Base-by-base conservation (phyloP, 352 stramenopile genomes). In the Paralagenidium karlingii region DNA sequence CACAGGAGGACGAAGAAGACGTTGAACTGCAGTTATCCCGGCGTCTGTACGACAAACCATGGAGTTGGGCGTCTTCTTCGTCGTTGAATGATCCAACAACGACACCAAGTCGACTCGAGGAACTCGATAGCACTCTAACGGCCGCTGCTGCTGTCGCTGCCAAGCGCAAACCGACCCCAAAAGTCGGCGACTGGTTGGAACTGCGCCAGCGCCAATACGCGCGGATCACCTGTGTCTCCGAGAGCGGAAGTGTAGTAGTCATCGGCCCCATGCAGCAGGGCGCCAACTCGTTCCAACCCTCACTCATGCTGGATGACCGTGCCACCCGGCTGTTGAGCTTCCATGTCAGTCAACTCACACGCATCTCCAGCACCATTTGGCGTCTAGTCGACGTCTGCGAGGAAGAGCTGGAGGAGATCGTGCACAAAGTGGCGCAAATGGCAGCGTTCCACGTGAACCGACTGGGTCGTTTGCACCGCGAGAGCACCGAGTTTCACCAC, bases 111-210 rank as follows among this genome's bases (percentile, higher is more conserved):
- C n/a, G n/a, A n/a, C n/a, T n/a, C n/a, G n/a, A n/a, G n/a, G n/a
- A n/a, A n/a, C n/a, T n/a, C n/a, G n/a, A n/a, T n/a, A n/a, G n/a
- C n/a, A n/a, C n/a, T n/a, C n/a, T n/a, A n/a, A n/a, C n/a, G n/a
- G n/a, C n/a, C n/a, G n/a, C n/a, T n/a, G n/a, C n/a, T n/a, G n/a
- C n/a, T n/a, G n/a, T n/a, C n/a, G n/a, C n/a, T n/a, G n/a, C n/a
- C n/a, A n/a, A n/a, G n/a, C n/a, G n/a, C n/a, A 37, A 27, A 6
- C 36, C 53, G 12, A 55, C 39, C 8, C 63, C 67, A 6, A 64
- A 60, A 13, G 32, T 36, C 24, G 59, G 69, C 13, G 63, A 83
- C 18, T 79, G 69, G 67, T 30, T 83, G 8, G 55, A 83, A 49
- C 15, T 83, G 13, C 40, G 22, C 12, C 26, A 52, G 15, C 70